Base-by-base conservation (phyloP, 2,329 filamentous ascomycete genomes). In the Calycina herbarum region DNA sequence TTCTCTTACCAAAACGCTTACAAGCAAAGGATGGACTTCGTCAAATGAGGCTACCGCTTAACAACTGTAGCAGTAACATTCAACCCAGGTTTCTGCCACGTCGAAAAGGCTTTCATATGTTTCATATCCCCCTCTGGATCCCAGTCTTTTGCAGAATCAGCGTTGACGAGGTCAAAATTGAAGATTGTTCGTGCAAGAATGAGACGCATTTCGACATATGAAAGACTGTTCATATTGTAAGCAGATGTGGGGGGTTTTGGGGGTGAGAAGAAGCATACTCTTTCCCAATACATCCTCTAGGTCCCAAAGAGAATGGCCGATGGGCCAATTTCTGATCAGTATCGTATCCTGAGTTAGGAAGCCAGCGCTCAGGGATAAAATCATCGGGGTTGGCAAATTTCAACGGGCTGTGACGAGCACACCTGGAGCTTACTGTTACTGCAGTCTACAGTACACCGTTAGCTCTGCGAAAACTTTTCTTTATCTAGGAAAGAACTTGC, bases 341-440 rank as follows among this genome's bases (percentile, higher is more conserved):
- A 11, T 54, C 60, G 58, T 63, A 69, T 13, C 45, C 59, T 7
- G 56, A 38, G 54, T 74, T 69, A 3, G 48, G 29, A 65, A 57
- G 79, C 78, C 78, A 81, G 0, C 78, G 69, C 33, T 71, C 69
- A 1, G 68, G 66, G 1, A 64, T 57, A 61, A 72, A 72, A 3
- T 51, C 57, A 29, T 69, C 58, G 0, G 78, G 77, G 4, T 79
- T 71, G 0, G 69, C 57, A 40, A 67, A 69, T 20, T 68, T 66
- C 1, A 17, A n/a, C 2, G 57, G 5, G 10, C 66, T 66, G 6
- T 59, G 45, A 33, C 61, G 63, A 2, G 65, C 59, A 31, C 65
- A 51, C 15, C 29, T 56, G 2, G 57, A 58, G 24, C 42, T 57
- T 2, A 64, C 59, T 20, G 59, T 29, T n/a, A 69, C 67, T 2